Conservation (phyloP, 192 early-diverging fungal species). For the Coemansia sp. region DNA sequence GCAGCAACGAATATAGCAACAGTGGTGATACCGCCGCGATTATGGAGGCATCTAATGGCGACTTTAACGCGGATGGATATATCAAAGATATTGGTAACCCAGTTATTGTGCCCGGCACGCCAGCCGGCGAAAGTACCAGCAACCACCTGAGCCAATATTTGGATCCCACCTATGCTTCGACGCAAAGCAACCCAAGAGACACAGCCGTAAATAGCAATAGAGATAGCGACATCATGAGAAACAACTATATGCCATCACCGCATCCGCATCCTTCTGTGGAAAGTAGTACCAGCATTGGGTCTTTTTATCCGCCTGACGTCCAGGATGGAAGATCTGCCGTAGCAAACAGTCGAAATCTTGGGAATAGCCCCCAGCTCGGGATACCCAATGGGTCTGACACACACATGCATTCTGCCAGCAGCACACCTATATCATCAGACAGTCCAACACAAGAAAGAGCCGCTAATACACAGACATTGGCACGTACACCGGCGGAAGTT, state of each 20-base stretch:
- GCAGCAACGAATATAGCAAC: neutral
- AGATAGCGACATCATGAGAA: constrained; percentile 19
- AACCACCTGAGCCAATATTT: constrained; percentile 17
- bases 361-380: neutral
- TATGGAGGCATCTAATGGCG: neutral
- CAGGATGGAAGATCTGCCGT: neutral
- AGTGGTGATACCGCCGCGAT: neutral
- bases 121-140: neutral
- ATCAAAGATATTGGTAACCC: neutral
- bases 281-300: constrained; percentile 16
- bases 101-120: neutral
- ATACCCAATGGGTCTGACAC: neutral
- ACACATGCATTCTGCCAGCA: neutral
- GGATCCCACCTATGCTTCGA: constrained; percentile 3
- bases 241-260: constrained; percentile 31
- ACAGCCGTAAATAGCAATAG: constrained; percentile 9
- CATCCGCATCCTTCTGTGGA: constrained; percentile 34
- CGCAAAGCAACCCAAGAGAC: constrained; percentile 6
- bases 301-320: constrained; percentile 3
- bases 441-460: neutral
- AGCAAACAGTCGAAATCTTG: neutral
- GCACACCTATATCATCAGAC: neutral
- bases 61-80: neutral
- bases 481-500: constrained; percentile 13
- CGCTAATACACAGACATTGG: neutral